Percentiles rank a stretch among this genome's conserved stretches.
phyloP scores from a whole-genome alignment of 768 basidiomycete species.

The Lactarius psammicola region DNA sequence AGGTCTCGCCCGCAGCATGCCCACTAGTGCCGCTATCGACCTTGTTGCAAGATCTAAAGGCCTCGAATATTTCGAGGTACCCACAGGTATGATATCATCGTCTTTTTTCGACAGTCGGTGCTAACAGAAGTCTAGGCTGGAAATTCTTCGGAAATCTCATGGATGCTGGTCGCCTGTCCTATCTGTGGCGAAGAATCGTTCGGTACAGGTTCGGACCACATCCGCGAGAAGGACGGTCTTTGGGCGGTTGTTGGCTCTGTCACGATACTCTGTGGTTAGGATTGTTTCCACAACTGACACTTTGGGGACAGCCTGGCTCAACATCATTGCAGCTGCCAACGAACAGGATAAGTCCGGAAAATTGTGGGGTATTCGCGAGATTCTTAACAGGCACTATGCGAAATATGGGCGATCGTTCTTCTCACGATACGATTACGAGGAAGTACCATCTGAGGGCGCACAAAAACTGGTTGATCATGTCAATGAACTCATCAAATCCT shows the following conservation, averaged over 20 bases:
- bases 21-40: slow-evolving; percentile 95
- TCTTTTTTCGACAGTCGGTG: neutral
- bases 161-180: slow-evolving; percentile 95
- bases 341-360: slow-evolving; percentile 55
- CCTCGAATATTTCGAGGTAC: slow-evolving; percentile 91
- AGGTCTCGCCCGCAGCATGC: slow-evolving; percentile 96
- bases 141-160: slow-evolving; percentile 99
- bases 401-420: slow-evolving; percentile 98
- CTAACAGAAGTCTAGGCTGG: slow-evolving; percentile 64
- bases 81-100: slow-evolving; percentile 63
- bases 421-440: slow-evolving; percentile 99
- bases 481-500: slow-evolving; percentile 63
- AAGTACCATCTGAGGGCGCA: slow-evolving; percentile 89
- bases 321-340: slow-evolving; percentile 92
- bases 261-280: neutral
- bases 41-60: slow-evolving; percentile 93
- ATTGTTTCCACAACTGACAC: neutral
- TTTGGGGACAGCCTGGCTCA: slow-evolving; percentile 77
- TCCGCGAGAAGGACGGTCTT: slow-evolving; percentile 98
- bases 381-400: slow-evolving; percentile 83
- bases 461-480: slow-evolving; percentile 79
- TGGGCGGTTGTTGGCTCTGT: slow-evolving; percentile 94
- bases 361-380: slow-evolving; percentile 85
- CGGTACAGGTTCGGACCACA: slow-evolving; percentile 99
- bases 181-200: slow-evolving; percentile 99